phyloP scores from a whole-genome alignment of 1,139 yeast genomes.

The Candida tetrigidarum region DNA sequence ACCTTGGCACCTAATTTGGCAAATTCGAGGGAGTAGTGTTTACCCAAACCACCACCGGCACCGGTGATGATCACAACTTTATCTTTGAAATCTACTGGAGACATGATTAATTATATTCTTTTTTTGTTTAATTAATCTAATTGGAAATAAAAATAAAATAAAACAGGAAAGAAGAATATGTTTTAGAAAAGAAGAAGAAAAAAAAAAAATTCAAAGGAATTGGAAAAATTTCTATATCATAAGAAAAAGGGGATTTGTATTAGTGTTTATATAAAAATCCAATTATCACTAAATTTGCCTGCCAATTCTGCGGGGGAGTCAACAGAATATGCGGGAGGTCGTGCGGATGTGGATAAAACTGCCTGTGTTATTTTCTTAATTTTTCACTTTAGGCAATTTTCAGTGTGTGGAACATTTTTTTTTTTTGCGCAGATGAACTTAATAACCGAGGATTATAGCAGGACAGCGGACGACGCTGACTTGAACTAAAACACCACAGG shows the following conservation, averaged over 20 bases:
- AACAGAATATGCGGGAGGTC: not conserved
- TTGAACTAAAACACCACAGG: not conserved
- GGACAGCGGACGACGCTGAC: no score
- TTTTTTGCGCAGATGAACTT: not conserved
- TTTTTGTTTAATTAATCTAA: not conserved
- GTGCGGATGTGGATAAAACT: constrained; percentile 1
- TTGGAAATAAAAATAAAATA: not conserved
- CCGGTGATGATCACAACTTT: constrained; percentile 94
- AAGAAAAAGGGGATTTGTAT: not conserved
- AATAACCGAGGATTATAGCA: not conserved
- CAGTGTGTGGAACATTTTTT: not conserved
- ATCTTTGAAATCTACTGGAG: constrained; percentile 61
- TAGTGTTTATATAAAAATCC: constrained; percentile 1
- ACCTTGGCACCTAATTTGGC: constrained; percentile 91
- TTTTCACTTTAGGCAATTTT: not conserved
- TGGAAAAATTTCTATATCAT: no score
- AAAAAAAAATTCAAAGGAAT: not conserved
- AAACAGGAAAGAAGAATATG: not conserved
- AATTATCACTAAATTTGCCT: not conserved
- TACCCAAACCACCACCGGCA: constrained; percentile 97
- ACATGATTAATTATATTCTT: constrained; percentile 23
- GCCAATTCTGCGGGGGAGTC: constrained; percentile 2
- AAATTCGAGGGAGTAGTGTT: constrained; percentile 82
- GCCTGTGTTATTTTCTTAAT: constrained; percentile 1
- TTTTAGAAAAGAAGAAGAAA: not conserved